Evolutionary conservation across 2,329 filamentous ascomycete genomes (phyloP), one percentile per base, ranked within the genome.

Genomic region (Ophiostoma triangulosporum): DNA sequence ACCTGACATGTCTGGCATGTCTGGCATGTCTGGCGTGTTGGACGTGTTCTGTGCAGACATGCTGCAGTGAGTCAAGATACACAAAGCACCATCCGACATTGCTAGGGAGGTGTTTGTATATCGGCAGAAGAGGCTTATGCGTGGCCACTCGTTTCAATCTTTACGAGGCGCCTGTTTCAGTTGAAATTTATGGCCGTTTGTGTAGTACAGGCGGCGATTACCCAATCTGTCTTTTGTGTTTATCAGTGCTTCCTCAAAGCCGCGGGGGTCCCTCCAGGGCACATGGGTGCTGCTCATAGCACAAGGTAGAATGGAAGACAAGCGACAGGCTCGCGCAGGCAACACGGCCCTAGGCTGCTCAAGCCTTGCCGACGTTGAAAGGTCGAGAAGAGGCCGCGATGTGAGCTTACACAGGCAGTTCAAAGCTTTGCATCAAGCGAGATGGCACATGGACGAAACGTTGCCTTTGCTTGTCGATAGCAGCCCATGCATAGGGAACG

Each of bases 161-260:
- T 45, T 45, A 45, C 40, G 24, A 45, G 40, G 40, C 40, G 43
- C 31, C 9, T 51, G 49, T 54, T 51, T 54, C 53, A 54, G 53
- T 48, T 50, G 52, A 20, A 22, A 36, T 29, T 36, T 35, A 35
- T 31, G 48, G 20, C 38, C 48, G 31, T 51, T 48, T 26, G 53
- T 38, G 53, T 54, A 20, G 22, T 48, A 54, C 48, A 51, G 12
- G n/a, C 15, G 4, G 15, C 38, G 11, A 45, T 24, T 27, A 17
- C 40, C 24, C 2, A 2, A 12, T 31, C 26, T 45, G 22, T n/a
- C 38, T 45, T 14, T 33, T 8, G 3, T 33, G n/a, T n/a, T n/a
- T n/a, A n/a, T n/a, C n/a, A n/a, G n/a, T n/a, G n/a, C n/a, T n/a
- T n/a, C n/a, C n/a, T n/a, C n/a, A n/a, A n/a, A n/a, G n/a, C n/a